Evolutionary conservation across 495 filamentous ascomycete species (phyloP).

Genomic region (Podospora bellae-mahoneyi): DNA sequence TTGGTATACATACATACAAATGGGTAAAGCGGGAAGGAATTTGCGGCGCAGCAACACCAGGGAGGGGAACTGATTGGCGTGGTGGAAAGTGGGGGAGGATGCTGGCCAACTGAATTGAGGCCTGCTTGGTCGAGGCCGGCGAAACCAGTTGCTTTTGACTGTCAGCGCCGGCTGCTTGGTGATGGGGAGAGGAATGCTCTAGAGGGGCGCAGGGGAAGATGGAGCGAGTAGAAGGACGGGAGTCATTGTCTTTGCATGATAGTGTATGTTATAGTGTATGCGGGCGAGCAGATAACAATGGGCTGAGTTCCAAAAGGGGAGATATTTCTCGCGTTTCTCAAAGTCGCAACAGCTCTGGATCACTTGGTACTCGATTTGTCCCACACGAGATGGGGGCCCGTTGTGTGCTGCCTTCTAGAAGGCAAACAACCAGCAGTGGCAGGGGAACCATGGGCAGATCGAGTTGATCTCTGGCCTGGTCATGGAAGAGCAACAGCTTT

Average conservation of each 20-base stretch:
- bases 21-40: not conserved
- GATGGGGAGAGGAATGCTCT: not conserved
- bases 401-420: not conserved
- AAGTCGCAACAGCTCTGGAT: not conserved
- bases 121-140: not conserved
- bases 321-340: not conserved
- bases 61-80: not conserved
- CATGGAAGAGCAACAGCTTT: not conserved
- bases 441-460: not conserved
- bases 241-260: not conserved
- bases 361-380: not conserved
- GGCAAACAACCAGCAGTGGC: not conserved
- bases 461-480: not conserved
- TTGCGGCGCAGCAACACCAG: not conserved
- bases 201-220: not conserved
- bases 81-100: not conserved
- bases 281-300: not conserved
- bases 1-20: not conserved
- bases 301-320: not conserved
- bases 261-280: not conserved
- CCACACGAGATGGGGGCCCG: not conserved
- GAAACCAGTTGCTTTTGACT: not conserved
- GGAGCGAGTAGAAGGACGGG: not conserved
- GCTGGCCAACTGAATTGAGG: conserved; percentile 11
- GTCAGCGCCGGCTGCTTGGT: conserved; percentile 1